Evolutionary conservation across 148 eudicot genomes (phyloP).

Genomic region (Rheum nobile): DNA sequence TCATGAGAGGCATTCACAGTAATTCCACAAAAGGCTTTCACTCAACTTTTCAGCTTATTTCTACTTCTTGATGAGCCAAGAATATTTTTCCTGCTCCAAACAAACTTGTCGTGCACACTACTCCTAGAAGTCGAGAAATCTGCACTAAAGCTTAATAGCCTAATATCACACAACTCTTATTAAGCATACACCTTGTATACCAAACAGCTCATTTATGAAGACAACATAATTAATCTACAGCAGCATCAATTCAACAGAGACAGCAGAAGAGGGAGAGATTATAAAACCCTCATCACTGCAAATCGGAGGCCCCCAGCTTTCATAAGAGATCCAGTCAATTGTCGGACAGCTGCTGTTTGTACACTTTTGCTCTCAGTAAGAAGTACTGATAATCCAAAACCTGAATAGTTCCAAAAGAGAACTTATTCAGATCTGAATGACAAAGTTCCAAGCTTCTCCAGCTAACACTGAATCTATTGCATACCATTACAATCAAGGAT

Average conservation of each 20-base stretch:
- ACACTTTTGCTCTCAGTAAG: constrained; percentile 19
- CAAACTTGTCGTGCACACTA: background rate
- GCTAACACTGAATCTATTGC: background rate
- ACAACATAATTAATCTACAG: background rate
- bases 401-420: constrained; percentile 9
- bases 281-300: constrained; percentile 49
- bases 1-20: background rate
- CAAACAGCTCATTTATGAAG: background rate
- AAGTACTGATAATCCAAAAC: constrained; percentile 26
- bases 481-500: background rate
- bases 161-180: no score
- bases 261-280: background rate
- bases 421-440: background rate
- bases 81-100: background rate
- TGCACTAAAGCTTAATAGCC: no score
- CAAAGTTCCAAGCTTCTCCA: background rate
- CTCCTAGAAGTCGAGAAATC: background rate
- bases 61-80: background rate
- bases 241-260: background rate
- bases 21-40: background rate
- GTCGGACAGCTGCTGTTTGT: constrained; percentile 59
- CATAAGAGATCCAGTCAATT: constrained; percentile 55
- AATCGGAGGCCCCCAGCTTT: constrained; percentile 65
- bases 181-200: background rate
- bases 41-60: background rate